Evolutionary conservation across 176 grass and related monocot genomes (phyloP), one percentile per base, ranked within the genome.

Genomic region (Carex scoparia): DNA sequence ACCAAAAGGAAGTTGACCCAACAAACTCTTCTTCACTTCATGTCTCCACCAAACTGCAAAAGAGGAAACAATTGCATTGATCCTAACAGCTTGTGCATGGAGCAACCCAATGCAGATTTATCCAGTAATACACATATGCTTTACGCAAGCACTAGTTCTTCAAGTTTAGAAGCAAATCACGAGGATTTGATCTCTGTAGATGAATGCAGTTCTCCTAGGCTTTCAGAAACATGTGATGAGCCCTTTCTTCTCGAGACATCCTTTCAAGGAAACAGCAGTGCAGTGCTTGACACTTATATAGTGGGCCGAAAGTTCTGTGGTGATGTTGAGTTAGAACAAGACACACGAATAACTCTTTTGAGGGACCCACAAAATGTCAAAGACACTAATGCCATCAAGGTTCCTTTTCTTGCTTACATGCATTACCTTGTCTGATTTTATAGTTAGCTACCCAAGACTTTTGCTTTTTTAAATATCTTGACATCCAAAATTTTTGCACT

Each of bases 321-420:
- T 33, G 86, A 77, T 91, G 65, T 89, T 89, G 76, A 90, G 80
- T 83, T 93, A 60, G 84, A 86, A 89, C 79, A 92, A 88, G 88
- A 85, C 60, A 78, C 37, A 63, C 79, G 38, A 71, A 87, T 98
- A 58, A 65, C n/a, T 80, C 0, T 95, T 49, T 10, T 61, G n/a
- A 94, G 95, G 90, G 93, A 98, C 11, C 57, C 88, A 44, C 80
- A 85, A 58, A 98, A 98, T 88, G 49, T 76, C 13, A 98, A 93
- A 79, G 95, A 98, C 58, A 72, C 28, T 68, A 81, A 98, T 79
- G 95, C 93, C 27, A 94, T 98, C 80, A 98, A 90, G 95, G 95
- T 98, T 81, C 15, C 27, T 7, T 85, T 61, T 75, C 30, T 65
- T 70, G 12, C 9, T 66, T 48, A 31, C 42, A 32, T 13, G 11